Evolutionary conservation across 2,329 filamentous ascomycete species (phyloP), one percentile per base, ranked within the genome.

Genomic region (Aureobasidium uvarum): DNA sequence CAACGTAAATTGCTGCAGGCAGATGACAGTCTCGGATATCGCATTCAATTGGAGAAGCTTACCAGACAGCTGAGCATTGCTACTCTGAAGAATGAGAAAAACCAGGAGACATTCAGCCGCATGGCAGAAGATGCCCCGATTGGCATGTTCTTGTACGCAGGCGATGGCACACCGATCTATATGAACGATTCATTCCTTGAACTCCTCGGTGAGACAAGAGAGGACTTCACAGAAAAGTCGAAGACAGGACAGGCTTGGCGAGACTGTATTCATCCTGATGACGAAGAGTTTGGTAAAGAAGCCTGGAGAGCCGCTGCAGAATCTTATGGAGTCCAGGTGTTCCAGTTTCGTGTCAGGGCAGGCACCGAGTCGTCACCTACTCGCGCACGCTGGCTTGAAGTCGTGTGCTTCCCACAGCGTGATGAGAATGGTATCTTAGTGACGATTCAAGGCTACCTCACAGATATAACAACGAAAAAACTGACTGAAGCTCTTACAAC

Each of bases 1-100:
- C 58, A 62, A 20, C 48, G 45, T 6, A 62, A 51, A 33, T 7
- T 62, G 13, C 45, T 62, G 23, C 45, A 23, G 5, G 31, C 45
- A 3, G 58, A 62, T 7, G 33, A 41, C 3, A 28, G 39, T 39
- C 45, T 62, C 10, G 28, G 39, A 7, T 41, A 62, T 33, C 58
- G 58, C 10, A 28, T 62, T 4, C 31, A 51, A 6, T 8, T 62
- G 4, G 58, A 51, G 18, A 62, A 46, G n/a, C 71, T 74, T 1
- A 71, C 77, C 46, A 75, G 75, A 67, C 71, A 76, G 63, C 67
- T 77, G 11, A 70, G 70, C 11, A 43, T 73, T 7, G 71, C 70
- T 1, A 73, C 71, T 3, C 62, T 74, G 16, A 70, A 77, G 58
- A 71, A 72, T 0, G 74, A 75, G 62, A 68, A 73, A 16, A 74